Percentiles rank a stretch among this genome's conserved stretches.
Evolutionary conservation across 345 rosid genomes (phyloP).

Genomic region (Arabis hirsuta): DNA sequence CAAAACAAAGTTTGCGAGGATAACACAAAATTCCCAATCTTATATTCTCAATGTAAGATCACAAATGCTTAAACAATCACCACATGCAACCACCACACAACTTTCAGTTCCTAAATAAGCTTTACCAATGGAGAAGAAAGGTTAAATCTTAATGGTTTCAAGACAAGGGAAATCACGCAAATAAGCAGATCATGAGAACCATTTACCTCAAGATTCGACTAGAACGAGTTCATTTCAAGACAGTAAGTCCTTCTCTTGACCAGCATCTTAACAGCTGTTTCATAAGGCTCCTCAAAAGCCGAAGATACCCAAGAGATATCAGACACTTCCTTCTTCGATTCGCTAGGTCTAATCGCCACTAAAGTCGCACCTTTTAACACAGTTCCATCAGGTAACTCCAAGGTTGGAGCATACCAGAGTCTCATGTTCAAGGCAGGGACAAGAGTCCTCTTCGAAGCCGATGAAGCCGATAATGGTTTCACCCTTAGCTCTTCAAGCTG

Average conservation of each 20-base stretch:
- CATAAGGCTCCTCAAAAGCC: constrained; percentile 87
- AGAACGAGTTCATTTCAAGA: constrained; percentile 98
- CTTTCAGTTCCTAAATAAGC: not conserved
- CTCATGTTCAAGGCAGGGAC: constrained; percentile 95
- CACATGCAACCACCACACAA: not conserved
- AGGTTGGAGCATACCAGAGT: constrained; percentile 88
- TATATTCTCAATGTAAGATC: not conserved
- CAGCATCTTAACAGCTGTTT: constrained; percentile 86
- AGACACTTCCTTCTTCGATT: constrained; percentile 64
- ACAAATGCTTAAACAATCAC: constrained; percentile 22
- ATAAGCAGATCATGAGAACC: not conserved
- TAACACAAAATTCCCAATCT: not conserved
- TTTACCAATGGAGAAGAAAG: constrained; percentile 10
- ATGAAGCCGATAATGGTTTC: constrained; percentile 90
- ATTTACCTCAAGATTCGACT: constrained; percentile 45
- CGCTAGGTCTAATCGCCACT: constrained; percentile 94
- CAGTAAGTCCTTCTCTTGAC: constrained; percentile 92
- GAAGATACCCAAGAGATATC: constrained; percentile 81
- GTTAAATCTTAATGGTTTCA: not conserved
- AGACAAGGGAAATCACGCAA: not conserved
- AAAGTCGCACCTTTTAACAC: constrained; percentile 88
- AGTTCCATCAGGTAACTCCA: constrained; percentile 84
- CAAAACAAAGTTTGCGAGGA: not conserved
- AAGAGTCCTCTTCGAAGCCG: constrained; percentile 90
- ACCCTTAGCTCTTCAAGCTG: constrained; percentile 91